Evolutionary conservation across 345 rosid genomes (phyloP).

Genomic region (Syzygium jambos): DNA sequence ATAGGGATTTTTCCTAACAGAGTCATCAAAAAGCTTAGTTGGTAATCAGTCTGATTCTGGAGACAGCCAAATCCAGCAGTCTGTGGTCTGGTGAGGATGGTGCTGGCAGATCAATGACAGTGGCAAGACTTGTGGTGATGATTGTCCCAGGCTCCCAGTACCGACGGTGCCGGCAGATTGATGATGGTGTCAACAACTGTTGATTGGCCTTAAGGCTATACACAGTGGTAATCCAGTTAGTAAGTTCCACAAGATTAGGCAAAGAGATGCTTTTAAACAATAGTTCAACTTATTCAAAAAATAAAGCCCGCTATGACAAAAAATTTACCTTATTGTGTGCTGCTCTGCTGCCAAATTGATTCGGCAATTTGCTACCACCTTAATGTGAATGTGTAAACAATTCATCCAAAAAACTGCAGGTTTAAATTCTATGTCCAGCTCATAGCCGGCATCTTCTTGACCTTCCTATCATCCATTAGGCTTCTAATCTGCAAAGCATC

Average conservation of each 20-base stretch:
- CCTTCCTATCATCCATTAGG: constrained; percentile 58
- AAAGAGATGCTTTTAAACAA: not conserved
- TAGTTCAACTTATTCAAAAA: not conserved
- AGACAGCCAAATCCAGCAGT: not conserved
- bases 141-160: not conserved
- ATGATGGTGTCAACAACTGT: not conserved
- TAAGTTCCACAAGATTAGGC: not conserved
- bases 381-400: not conserved
- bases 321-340: not conserved
- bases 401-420: not conserved
- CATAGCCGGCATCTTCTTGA: constrained; percentile 54
- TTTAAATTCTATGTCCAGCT: constrained; percentile 35
- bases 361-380: not conserved
- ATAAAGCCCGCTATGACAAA: not conserved
- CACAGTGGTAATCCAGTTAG: not conserved
- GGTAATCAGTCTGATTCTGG: not conserved
- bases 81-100: not conserved
- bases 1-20: not conserved
- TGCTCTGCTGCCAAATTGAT: not conserved
- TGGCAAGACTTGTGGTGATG: not conserved
- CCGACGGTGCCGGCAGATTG: not conserved
- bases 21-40: not conserved
- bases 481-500: constrained; percentile 66
- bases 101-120: not conserved
- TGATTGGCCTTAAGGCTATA: not conserved